Base-by-base conservation (phyloP, 176 grass and related monocot species). In the Poa annua region DNA sequence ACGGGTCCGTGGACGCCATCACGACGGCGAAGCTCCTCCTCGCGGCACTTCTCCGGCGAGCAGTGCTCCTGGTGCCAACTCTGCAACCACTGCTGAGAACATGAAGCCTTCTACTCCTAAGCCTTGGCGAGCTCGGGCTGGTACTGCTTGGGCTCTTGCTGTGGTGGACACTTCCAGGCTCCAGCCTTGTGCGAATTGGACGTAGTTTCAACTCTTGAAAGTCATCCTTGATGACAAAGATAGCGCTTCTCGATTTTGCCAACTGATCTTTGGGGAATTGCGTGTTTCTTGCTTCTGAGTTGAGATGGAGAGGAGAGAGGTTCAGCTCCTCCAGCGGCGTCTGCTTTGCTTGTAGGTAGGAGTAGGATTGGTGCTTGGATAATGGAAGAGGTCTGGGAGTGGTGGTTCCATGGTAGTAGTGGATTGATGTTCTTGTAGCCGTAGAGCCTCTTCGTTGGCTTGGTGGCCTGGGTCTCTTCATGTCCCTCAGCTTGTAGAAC, bases 401-500 rank as follows among this genome's bases (percentile, higher is more conserved):
- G 83, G 44, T 81, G 71, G 32, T 36, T 81, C 87, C 77, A 71
- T 85, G 60, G 71, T 62, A 36, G 83, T 71, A 52, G 51, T 85
- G 52, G 60, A 70, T 81, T 49, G 71, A 52, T 39, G n/a, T 42
- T 85, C 55, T 85, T 41, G 63, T 16, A 20, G 26, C 55, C 48
- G 66, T 1, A 8, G 36, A 21, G 33, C 50, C 87, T 80, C 76
- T 84, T 12, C 29, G 78, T 11, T 48, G 82, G 72, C 16, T 64
- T 38, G 21, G 1, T 78, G 82, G 57, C 11, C 56, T 85, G 8
- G 85, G 77, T 21, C 67, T 88, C 81, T 91, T 85, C 89, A 85
- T 88, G 55, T 91, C 85, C 55, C 61, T 88, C 24, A 88, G 85
- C 48, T 85, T 91, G 82, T 91, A 81, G 85, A 91, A 88, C 89